phyloP scores from a whole-genome alignment of 2,329 filamentous ascomycete genomes.

The Claviceps purpurea region DNA sequence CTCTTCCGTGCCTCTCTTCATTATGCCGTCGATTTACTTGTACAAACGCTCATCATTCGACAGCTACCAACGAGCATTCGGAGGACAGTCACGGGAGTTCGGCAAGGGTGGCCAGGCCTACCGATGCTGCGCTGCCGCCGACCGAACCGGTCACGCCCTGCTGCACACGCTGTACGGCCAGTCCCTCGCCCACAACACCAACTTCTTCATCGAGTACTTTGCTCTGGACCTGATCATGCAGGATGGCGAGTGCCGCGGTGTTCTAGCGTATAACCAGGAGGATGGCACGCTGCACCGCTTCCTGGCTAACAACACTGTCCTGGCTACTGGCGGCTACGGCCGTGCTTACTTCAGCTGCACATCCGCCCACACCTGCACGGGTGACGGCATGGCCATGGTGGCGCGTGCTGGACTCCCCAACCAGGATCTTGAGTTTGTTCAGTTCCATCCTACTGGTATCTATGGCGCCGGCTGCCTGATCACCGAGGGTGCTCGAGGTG shows the following conservation, averaged over 20 bases:
- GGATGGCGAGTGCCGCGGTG: constrained; percentile 90
- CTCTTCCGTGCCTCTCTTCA: not conserved
- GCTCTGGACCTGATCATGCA: constrained; percentile 96
- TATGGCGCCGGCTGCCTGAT: constrained; percentile 97
- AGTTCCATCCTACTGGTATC: constrained; percentile 98
- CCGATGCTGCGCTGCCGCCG: constrained; percentile 89
- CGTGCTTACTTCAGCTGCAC: constrained; percentile 98
- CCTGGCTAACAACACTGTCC: constrained; percentile 88
- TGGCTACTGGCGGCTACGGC: constrained; percentile 94
- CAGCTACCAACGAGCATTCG: constrained; percentile 94
- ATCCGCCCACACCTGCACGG: constrained; percentile 94
- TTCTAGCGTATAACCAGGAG: constrained; percentile 96
- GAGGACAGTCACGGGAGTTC: constrained; percentile 88
- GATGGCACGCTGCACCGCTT: constrained; percentile 96
- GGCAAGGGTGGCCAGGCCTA: constrained; percentile 98
- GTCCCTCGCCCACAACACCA: constrained; percentile 93
- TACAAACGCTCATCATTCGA: not conserved
- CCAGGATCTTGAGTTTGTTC: constrained; percentile 98
- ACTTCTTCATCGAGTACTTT: constrained; percentile 99
- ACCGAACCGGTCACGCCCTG: constrained; percentile 93
- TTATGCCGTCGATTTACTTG: not conserved
- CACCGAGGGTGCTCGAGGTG: constrained; percentile 92
- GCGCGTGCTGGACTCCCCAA: constrained; percentile 93
- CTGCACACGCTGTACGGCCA: constrained; percentile 98
- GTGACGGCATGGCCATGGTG: constrained; percentile 99